A percentile compares a stretch with the other conserved stretches of the same genome.
Conservation (phyloP, 2,329 filamentous ascomycete species). For the Calonectria pteridis region DNA sequence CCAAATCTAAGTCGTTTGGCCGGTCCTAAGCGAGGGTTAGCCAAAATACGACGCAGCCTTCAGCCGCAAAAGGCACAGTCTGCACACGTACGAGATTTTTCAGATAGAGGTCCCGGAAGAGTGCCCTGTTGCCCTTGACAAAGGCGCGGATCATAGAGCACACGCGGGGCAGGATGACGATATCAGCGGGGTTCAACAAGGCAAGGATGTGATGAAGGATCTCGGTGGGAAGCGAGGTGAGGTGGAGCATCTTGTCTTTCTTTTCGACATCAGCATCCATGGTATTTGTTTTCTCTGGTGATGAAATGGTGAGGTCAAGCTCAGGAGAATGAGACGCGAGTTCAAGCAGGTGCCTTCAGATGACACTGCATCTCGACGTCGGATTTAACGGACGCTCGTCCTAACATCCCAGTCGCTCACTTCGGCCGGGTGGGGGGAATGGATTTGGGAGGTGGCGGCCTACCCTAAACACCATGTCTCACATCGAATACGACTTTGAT, state of each 20-base stretch:
- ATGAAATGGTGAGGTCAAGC: neutral
- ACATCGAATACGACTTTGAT: neutral
- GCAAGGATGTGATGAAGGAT: slow-evolving; percentile 72
- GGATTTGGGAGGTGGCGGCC: neutral
- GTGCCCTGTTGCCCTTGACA: slow-evolving; percentile 67
- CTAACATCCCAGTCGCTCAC: neutral
- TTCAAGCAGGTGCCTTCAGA: neutral
- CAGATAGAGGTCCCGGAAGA: slow-evolving; percentile 75
- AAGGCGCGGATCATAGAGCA: slow-evolving; percentile 67
- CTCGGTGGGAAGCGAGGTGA: slow-evolving; percentile 67
- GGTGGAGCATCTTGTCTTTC: slow-evolving; percentile 30
- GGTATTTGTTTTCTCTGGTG: neutral
- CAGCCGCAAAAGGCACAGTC: neutral
- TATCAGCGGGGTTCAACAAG: slow-evolving; percentile 67
- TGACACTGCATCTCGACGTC: slow-evolving; percentile 3
- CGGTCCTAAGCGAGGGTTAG: slow-evolving; percentile 45
- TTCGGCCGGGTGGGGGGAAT: neutral
- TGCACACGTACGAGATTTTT: slow-evolving; percentile 61
- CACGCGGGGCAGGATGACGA: slow-evolving; percentile 63
- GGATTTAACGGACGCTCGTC: slow-evolving; percentile 15
- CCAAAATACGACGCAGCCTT: neutral
- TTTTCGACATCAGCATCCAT: slow-evolving; percentile 21
- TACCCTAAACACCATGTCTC: neutral
- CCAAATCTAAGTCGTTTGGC: slow-evolving; percentile 50
- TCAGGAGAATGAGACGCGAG: neutral